phyloP scores from a whole-genome alignment of 352 stramenopile genomes.

The Phytopythium boreale region DNA sequence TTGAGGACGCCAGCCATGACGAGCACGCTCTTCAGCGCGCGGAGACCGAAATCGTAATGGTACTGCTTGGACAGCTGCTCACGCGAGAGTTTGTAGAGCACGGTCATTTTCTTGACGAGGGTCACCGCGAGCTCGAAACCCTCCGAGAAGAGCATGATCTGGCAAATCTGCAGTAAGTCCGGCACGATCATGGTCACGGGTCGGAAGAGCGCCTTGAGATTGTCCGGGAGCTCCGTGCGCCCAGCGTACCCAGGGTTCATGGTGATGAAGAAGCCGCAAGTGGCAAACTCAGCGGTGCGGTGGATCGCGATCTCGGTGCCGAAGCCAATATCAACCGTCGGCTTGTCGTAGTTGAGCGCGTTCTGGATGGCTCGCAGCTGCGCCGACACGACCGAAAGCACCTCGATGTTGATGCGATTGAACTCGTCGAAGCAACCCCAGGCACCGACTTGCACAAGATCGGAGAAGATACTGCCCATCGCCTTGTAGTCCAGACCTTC shows the following conservation, averaged over 20 bases:
- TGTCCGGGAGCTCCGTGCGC: slow-evolving; percentile 90
- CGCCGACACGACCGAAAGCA: slow-evolving; percentile 81
- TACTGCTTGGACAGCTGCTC: slow-evolving; percentile 95
- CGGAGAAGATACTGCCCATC: slow-evolving; percentile 89
- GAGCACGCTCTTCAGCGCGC: slow-evolving; percentile 92
- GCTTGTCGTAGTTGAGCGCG: slow-evolving; percentile 89
- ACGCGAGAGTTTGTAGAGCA: slow-evolving; percentile 94
- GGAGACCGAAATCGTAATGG: slow-evolving; percentile 95
- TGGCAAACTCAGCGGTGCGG: slow-evolving; percentile 90
- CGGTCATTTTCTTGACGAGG: slow-evolving; percentile 92
- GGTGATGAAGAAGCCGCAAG: slow-evolving; percentile 94
- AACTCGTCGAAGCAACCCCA: slow-evolving; percentile 90
- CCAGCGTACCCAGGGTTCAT: slow-evolving; percentile 94
- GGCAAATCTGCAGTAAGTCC: slow-evolving; percentile 90
- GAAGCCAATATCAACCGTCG: slow-evolving; percentile 90
- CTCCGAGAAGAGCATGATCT: slow-evolving; percentile 95
- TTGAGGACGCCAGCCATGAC: slow-evolving; percentile 94
- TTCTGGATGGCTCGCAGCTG: slow-evolving; percentile 93
- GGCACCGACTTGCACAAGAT: slow-evolving; percentile 83
- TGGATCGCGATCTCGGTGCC: slow-evolving; percentile 91
- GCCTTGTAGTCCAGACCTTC: slow-evolving; percentile 93
- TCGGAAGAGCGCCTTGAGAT: slow-evolving; percentile 92
- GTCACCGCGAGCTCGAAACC: slow-evolving; percentile 90
- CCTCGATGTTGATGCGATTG: slow-evolving; percentile 88
- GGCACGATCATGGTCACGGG: slow-evolving; percentile 94